These are phyloP conservation scores for Phylloporus rhodoxanthus DNA, from an alignment of 768 basidiomycete species.

Conservation along the genomic window DNA sequence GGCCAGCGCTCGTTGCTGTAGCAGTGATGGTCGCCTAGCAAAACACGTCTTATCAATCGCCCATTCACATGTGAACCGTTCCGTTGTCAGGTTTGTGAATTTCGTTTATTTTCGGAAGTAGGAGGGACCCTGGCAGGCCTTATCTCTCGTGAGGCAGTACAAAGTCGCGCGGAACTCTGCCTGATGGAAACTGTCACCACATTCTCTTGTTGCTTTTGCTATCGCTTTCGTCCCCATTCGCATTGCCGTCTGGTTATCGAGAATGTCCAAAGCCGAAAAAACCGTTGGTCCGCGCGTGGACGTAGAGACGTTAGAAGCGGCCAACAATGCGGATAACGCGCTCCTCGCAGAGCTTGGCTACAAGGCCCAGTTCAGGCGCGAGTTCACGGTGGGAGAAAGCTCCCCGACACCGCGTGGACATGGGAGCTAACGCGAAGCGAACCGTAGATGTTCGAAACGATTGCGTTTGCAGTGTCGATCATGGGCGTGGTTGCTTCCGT, in stretches of 20 bases:
- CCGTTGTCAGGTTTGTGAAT: background rate
- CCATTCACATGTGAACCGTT: background rate
- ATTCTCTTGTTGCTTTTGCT: background rate
- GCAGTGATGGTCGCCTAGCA: background rate
- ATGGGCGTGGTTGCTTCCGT: slow-evolving; percentile 72
- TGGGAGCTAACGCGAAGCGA: background rate
- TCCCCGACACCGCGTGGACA: background rate
- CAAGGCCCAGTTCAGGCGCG: slow-evolving; percentile 65
- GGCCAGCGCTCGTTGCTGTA: background rate
- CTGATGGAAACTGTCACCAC: background rate
- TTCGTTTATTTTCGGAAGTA: background rate
- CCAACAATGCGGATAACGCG: slow-evolving; percentile 44
- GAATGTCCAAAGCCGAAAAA: background rate
- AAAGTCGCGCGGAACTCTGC: background rate
- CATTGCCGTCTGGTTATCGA: background rate
- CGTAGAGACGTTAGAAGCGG: background rate
- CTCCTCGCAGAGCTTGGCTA: slow-evolving; percentile 64
- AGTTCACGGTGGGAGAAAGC: slow-evolving; percentile 56
- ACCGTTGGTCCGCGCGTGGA: background rate
- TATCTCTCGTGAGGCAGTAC: background rate
- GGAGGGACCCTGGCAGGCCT: background rate
- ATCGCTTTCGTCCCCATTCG: background rate
- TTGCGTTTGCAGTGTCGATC: slow-evolving; percentile 62
- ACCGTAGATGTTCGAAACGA: slow-evolving; percentile 46
- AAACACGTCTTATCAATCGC: background rate